Evolutionary conservation across 306 rosid genomes (phyloP).

Genomic region (Lathyrus sativus): DNA sequence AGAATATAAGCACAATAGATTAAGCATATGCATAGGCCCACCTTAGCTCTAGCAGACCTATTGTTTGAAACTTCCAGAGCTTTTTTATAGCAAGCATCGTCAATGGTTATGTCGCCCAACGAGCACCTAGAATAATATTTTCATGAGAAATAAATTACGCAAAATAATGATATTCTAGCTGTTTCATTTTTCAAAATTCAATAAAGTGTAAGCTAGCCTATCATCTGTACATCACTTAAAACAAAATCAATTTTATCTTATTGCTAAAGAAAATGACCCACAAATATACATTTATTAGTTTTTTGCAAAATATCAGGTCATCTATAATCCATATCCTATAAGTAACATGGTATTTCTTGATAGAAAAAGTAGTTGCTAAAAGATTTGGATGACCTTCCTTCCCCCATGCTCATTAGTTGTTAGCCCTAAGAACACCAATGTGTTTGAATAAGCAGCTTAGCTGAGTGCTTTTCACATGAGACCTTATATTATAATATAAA

Average conservation of each 20-base stretch:
- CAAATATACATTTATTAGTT: background rate
- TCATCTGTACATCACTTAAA: slow-evolving; percentile 8
- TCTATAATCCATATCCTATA: background rate
- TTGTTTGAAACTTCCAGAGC: slow-evolving; percentile 89
- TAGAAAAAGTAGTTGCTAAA: background rate
- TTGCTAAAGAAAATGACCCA: background rate
- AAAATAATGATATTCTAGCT: slow-evolving; percentile 9
- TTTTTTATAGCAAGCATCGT: slow-evolving; percentile 81
- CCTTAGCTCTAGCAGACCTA: slow-evolving; percentile 94
- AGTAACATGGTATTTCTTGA: background rate
- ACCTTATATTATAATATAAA: slow-evolving; percentile 7
- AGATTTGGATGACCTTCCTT: background rate
- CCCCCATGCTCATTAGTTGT: background rate
- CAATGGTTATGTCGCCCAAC: slow-evolving; percentile 76
- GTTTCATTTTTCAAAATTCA: slow-evolving; percentile 17
- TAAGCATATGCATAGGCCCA: slow-evolving; percentile 33
- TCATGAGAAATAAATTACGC: slow-evolving; percentile 32
- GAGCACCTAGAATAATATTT: slow-evolving; percentile 75
- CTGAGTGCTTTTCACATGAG: background rate
- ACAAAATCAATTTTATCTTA: background rate
- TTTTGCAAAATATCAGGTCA: background rate
- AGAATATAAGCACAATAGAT: background rate
- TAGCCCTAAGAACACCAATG: background rate
- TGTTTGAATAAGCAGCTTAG: slow-evolving; percentile 1
- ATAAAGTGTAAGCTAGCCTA: slow-evolving; percentile 9